Base-by-base conservation (phyloP, 192 early-diverging fungal species). In the Entomortierella parvispora region DNA sequence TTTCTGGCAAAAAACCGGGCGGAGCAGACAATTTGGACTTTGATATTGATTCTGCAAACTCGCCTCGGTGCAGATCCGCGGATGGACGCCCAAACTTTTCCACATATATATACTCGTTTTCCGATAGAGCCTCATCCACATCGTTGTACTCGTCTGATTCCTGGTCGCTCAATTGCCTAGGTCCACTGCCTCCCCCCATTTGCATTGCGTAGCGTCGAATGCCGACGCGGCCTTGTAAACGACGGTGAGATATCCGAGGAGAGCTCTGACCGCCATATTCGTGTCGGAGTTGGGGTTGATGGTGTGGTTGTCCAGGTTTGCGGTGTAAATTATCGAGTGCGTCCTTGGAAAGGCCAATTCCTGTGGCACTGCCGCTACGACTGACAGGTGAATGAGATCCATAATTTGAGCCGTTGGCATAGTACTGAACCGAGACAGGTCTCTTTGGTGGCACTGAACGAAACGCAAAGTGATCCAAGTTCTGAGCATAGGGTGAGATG, bases 401-500 rank as follows among this genome's bases (percentile, higher is more conserved):
- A 23, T 47, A 47, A 4, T 10, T 42, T 11, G 43, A 18, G 8
- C 53, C 28, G 26, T 57, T 63, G 14, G 57, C 45, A 58, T 63
- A 68, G 49, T 77, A 77, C 42, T 77, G 74, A 5, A 68, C 65
- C 12, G 74, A 77, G 3, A 65, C 49, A 1, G 74, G 74, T 50
- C 74, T 40, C 9, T 77, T 77, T 20, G 74, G 80, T 3, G 86
- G 84, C 1, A 81, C 64, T 33, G 90, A 88, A 14, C 95, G 82
- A 70, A 92, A 95, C 0, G 94, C 90, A 25, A 89, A 89, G 79
- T 98, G 94, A 58, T 91, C 87, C 33, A 94, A 70, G 15, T 87
- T 83, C 11, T 90, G 93, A 2, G 94, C 93, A 52, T 90, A 90
- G 2, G 95, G 93, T 14, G 92, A 93, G 17, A 98, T 89, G 25